phyloP scores from a whole-genome alignment of 1,139 yeast species.

The Suhomyces kunorum region DNA sequence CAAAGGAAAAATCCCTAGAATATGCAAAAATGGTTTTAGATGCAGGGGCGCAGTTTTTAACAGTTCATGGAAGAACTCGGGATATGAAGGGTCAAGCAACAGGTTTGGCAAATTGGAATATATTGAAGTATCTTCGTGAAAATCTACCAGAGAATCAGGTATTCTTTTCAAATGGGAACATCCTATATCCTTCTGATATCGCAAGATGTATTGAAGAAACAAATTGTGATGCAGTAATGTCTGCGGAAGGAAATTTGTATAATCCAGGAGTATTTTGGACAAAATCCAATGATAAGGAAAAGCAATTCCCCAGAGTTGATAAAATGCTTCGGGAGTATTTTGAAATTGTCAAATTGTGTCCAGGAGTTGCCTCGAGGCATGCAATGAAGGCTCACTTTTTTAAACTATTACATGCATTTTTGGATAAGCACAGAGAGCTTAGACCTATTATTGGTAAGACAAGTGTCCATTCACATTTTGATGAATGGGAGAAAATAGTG shows the following conservation, averaged over 20 bases:
- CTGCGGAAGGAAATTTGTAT: conserved; percentile 92
- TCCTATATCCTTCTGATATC: conserved; percentile 80
- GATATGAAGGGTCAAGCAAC: conserved; percentile 98
- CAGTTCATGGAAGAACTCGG: conserved; percentile 93
- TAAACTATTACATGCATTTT: conserved; percentile 77
- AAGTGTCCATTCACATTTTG: conserved; percentile 48
- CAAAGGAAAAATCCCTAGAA: conserved; percentile 75
- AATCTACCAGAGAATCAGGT: conserved; percentile 82
- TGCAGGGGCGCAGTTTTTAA: conserved; percentile 95
- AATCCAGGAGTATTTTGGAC: conserved; percentile 92
- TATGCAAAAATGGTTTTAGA: conserved; percentile 89
- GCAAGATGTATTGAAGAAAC: conserved; percentile 63
- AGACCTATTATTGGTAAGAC: conserved; percentile 69
- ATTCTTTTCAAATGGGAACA: conserved; percentile 90
- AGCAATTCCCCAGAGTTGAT: conserved; percentile 84
- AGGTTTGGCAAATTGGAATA: conserved; percentile 92
- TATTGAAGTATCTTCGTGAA: conserved; percentile 71
- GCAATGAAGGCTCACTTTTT: conserved; percentile 95
- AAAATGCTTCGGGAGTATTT: conserved; percentile 80
- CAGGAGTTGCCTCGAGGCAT: conserved; percentile 74
- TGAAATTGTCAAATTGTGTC: conserved; percentile 68
- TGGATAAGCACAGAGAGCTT: conserved; percentile 72
- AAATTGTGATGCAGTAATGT: conserved; percentile 89
- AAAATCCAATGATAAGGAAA: conserved; percentile 52
- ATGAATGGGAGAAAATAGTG: conserved; percentile 72